Evolutionary conservation across 768 basidiomycete species (phyloP), one percentile per base, ranked within the genome.

Genomic region (Chalciporus sphaerocephalus): DNA sequence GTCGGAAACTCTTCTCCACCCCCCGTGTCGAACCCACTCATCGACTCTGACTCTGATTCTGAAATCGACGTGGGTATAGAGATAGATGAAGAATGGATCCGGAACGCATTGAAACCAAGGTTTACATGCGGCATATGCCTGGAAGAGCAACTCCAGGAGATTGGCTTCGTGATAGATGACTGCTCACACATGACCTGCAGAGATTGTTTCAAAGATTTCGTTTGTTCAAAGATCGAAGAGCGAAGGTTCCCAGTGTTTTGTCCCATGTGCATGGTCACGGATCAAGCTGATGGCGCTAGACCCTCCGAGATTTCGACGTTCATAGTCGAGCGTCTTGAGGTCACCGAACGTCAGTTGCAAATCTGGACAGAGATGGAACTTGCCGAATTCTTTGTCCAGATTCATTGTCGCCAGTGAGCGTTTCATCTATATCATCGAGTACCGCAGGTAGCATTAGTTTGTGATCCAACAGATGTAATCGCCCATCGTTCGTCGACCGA

Each of bases 191-290:
- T 47, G 15, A 76, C 77, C 55, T 86, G 85, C 59, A 66, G 76
- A 38, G 56, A 62, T 2, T 86, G 85, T 55, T 49, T 83, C 38
- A 64, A 58, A 43, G 51, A 48, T 5, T 73, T 76, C 40, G 62
- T 76, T 11, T 53, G 52, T 22, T 64, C 72, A 5, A 75, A 74
- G 59, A 66, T 85, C 16, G 64, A 68, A 15, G 78, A 80, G 28
- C 72, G 70, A 41, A 71, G 71, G 10, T 84, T 74, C 38, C 84
- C 84, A 4, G 75, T 86, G 24, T 56, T 74, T 12, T 86, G 84
- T 58, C 85, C 84, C 1, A 53, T 73, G 25, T 87, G 85, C 46
- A 61, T 66, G 30, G 30, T n/a, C 12, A 58, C 66, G 13, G 56
- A 62, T 21, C 54, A 51, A 10, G 47, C 57, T 11, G 43, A 51